These are phyloP conservation scores for Daldinia sp. DNA, from an alignment of 2,329 filamentous ascomycete species.

Conservation along the genomic window DNA sequence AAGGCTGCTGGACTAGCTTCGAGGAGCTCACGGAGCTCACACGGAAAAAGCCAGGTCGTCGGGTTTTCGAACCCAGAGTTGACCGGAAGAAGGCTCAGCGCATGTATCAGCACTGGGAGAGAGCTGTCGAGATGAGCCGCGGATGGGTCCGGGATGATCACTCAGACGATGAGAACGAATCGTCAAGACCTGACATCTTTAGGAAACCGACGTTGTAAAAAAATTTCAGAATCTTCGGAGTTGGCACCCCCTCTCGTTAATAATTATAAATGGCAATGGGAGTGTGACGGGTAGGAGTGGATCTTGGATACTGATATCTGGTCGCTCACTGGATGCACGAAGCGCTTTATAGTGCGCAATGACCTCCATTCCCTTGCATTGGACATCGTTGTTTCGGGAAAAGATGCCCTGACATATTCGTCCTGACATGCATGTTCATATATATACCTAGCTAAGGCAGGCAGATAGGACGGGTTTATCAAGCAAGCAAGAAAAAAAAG, in stretches of 20 bases:
- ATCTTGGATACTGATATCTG: constrained; percentile 2
- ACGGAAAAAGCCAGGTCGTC: constrained; percentile 74
- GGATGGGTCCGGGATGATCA: constrained; percentile 59
- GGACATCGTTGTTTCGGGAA: not conserved
- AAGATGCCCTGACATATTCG: not conserved
- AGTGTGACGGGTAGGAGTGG: constrained; percentile 15
- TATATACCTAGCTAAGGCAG: not conserved
- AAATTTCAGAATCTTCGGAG: constrained; percentile 11
- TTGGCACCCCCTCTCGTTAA: constrained; percentile 29
- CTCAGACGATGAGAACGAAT: constrained; percentile 20
- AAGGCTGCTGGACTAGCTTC: constrained; percentile 81
- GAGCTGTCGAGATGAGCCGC: constrained; percentile 69
- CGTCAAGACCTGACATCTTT: constrained; percentile 33
- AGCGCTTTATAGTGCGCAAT: constrained; percentile 27
- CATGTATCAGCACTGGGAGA: constrained; percentile 66
- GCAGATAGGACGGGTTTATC: not conserved
- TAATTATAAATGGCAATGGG: constrained; percentile 14
- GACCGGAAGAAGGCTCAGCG: constrained; percentile 56
- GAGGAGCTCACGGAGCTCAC: constrained; percentile 76
- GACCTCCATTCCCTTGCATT: constrained; percentile 26
- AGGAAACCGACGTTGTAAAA: constrained; percentile 39
- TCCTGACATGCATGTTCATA: not conserved
- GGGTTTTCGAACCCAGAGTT: constrained; percentile 76
- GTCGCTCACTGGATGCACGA: constrained; percentile 26
- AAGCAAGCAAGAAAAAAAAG: not conserved